Conservation (phyloP, 1,284 basidiomycete genomes). For the Apiotrichum domesticum region DNA sequence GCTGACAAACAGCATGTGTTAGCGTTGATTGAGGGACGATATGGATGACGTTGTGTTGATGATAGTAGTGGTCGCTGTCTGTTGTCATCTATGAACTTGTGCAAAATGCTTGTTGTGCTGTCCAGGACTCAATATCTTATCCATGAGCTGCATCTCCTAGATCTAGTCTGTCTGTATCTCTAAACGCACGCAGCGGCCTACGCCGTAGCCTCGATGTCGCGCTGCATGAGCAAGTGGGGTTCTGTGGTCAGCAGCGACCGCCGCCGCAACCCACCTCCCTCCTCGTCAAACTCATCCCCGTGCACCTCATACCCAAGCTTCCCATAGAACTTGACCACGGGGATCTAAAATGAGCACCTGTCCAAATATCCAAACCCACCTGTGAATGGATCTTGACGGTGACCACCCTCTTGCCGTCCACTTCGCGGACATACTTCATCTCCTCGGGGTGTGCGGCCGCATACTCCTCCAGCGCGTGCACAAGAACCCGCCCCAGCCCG, state of each 20-base stretch:
- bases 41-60: not conserved
- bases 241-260: not conserved
- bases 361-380: conserved; percentile 14
- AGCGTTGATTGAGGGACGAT: no score
- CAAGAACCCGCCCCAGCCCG: conserved; percentile 38
- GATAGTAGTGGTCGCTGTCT: no score
- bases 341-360: conserved; percentile 23
- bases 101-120: no score
- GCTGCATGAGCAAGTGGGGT: conserved; percentile 10
- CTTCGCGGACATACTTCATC: conserved; percentile 11
- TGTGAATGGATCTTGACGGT: conserved; percentile 36
- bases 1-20: no score
- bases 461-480: conserved; percentile 27
- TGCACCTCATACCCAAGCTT: conserved; percentile 53
- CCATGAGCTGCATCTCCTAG: no score
- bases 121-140: no score
- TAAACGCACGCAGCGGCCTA: not conserved
- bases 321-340: conserved; percentile 48
- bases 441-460: conserved; percentile 6
- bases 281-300: conserved; percentile 60
- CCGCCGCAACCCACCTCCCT: conserved; percentile 43
- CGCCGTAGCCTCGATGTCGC: conserved; percentile 2
- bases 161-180: no score
- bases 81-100: no score
- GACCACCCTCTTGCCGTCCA: conserved; percentile 16